Evolutionary conservation across 164 flowering plant species (phyloP), one percentile per base, ranked within the genome.

Genomic region (Vitis amurensis): DNA sequence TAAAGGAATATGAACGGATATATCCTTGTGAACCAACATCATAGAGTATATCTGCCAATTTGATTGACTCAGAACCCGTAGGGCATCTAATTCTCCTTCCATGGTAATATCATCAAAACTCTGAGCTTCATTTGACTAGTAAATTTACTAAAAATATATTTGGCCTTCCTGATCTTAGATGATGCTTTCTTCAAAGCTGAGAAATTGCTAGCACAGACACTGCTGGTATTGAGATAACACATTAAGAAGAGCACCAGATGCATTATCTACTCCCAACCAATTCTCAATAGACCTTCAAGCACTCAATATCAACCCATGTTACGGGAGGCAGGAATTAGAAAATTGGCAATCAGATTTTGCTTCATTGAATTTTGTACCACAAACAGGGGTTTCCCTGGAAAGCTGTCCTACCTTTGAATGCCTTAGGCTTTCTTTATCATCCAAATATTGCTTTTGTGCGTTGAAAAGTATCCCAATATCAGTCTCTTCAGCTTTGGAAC

Each of bases 1-100:
- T 53, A 96, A 85, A 44, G 99, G 98, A 67, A 92, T 84, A 71
- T 89, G 97, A 66, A 91, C 78, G 49, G 98, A 91, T 80, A 93
- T 75, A 61, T 87, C 87, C 81, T 17, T 17, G 92, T n/a, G 90
- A 83, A 79, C 98, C 88, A 70, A 93, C 97, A 83, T 96, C 97
- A 84, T 85, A 90, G 17, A 11, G 12, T 51, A 93, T 86, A 58
- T 87, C 80, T 48, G 95, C 99, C 98, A 93, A 66, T 85, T 84
- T 55, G 88, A 76, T 71, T 78, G 80, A 77, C 85, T 82, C 56
- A 96, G 67, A 61, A 86, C 60, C 67, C 68, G 80, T 9, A 91
- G 49, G 31, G 73, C 56, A 69, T 87, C 88, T 16, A 72, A 64
- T 53, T 86, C 92, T 66, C 73, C 84, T 63, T 82, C 91, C 67